Base-by-base conservation (phyloP, 495 filamentous ascomycete genomes). In the Podospora anserina region DNA sequence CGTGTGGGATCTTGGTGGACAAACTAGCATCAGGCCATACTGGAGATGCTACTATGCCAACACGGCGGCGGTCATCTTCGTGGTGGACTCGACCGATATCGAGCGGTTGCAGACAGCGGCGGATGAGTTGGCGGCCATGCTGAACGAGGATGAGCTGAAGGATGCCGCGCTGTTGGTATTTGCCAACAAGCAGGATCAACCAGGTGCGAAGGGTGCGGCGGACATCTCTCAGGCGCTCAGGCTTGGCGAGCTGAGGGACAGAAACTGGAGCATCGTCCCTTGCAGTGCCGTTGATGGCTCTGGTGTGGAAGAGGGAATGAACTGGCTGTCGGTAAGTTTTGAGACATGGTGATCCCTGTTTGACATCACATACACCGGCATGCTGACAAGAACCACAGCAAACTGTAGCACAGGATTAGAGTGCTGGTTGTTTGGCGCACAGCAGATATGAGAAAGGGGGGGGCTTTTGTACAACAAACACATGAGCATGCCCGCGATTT, bases 31-130 rank as follows among this genome's bases (percentile, higher is more conserved):
- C 76, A 88, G 95, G 70, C 95, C 95, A 11, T 99, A 98, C 82
- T 99, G 95, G 95, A 88, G 95, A 73, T 98, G 96, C 80, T 99
- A 99, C 85, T 99, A 98, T 77, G 94, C 95, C 74, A 97, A 98
- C 82, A 99, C 96, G 2, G 95, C 96, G n/a, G 95, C 95, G 16
- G 96, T 99, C 68, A 91, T 99, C 72, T 99, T 99, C 80, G 95
- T 99, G 66, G 94, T 99, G 74, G 95, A 99, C 76, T 93, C 91
- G 59, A 98, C 95, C 67, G 95, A 99, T 87, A 94, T 97, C 74
- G 92, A 97, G 70, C 91, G 95, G 59, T 82, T 99, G 58, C 89
- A 91, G 61, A 98, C 93, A 1, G 95, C 95, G 0, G 88, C 93
- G 9, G 95, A 97, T 72, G 95, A 99, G 79, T 83, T 99, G 49